Percentiles rank a stretch among this genome's conserved stretches.
Evolutionary conservation across 2,329 filamentous ascomycete genomes (phyloP).

Genomic region (Shiraia sp.): DNA sequence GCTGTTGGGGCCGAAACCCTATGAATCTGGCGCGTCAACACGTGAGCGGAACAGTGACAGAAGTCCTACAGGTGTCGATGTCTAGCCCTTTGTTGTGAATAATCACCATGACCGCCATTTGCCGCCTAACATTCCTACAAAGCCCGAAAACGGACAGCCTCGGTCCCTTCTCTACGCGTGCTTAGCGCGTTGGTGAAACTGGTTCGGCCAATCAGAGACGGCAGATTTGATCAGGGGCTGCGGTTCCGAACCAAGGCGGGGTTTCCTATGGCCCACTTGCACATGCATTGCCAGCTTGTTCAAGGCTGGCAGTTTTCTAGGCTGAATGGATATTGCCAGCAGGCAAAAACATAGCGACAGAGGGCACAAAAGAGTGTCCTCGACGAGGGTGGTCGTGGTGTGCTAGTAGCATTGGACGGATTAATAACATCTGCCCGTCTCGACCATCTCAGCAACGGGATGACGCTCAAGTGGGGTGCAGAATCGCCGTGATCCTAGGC

Average conservation of each 20-base stretch:
- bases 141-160: slow-evolving; percentile 1
- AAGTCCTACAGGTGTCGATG: not conserved
- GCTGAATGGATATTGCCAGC: too few species aligned
- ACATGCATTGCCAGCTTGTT: slow-evolving; percentile 1
- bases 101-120: not conserved
- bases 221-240: slow-evolving; percentile 4
- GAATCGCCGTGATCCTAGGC: slow-evolving; percentile 11
- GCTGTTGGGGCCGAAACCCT: too few species aligned
- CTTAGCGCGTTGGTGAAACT: too few species aligned
- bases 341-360: too few species aligned
- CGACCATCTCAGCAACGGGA: not conserved
- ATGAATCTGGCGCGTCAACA: not conserved
- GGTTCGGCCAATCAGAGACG: slow-evolving; percentile 14
- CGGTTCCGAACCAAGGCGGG: slow-evolving; percentile 20
- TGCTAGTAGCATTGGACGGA: too few species aligned
- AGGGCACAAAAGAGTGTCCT: too few species aligned
- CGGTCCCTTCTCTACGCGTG: too few species aligned
- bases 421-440: too few species aligned
- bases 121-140: slow-evolving; percentile 1
- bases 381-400: too few species aligned
- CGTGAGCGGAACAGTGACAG: not conserved
- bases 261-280: slow-evolving; percentile 15
- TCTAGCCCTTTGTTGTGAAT: slow-evolving; percentile 4
- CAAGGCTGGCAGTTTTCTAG: not conserved
- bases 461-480: slow-evolving; percentile 13